Evolutionary conservation across 169 alveolate genomes (phyloP).

Genomic region (Condylostoma magnum): DNA sequence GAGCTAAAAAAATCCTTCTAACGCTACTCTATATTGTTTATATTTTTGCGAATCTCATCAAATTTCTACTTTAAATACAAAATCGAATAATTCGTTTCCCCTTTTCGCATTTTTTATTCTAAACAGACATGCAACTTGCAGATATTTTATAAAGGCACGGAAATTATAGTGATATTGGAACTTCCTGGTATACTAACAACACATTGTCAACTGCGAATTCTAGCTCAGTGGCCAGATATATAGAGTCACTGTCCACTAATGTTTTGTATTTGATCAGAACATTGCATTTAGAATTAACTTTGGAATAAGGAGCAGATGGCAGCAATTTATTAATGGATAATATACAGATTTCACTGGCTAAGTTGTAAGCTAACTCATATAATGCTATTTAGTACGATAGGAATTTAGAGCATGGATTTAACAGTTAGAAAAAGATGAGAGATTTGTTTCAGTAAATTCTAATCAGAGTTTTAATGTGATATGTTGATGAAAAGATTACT

Average conservation of each 20-base stretch:
- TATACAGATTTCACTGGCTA: slow-evolving; percentile 9
- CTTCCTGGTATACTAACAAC: not conserved
- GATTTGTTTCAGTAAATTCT: slow-evolving; percentile 9
- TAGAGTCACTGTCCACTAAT: slow-evolving; percentile 12
- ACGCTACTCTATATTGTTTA: too few relatives aligned
- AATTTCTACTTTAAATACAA: too few relatives aligned
- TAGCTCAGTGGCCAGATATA: slow-evolving; percentile 2
- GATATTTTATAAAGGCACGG: too few relatives aligned
- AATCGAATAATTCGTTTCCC: too few relatives aligned
- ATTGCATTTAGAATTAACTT: slow-evolving; percentile 9
- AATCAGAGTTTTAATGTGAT: slow-evolving; percentile 18
- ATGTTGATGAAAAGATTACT: not conserved
- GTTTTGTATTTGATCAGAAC: not conserved
- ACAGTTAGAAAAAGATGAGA: slow-evolving; percentile 18
- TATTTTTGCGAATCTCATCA: too few relatives aligned
- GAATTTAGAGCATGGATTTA: slow-evolving; percentile 24
- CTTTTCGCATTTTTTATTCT: too few relatives aligned
- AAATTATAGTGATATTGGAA: too few relatives aligned
- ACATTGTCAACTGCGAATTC: slow-evolving; percentile 20
- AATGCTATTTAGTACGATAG: slow-evolving; percentile 9
- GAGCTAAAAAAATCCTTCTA: too few relatives aligned
- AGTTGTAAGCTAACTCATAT: not conserved
- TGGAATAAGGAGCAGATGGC: not conserved
- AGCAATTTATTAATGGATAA: not conserved
- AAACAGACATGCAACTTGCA: too few relatives aligned